Evolutionary conservation across 176 grass and related monocot species (phyloP), one percentile per base, ranked within the genome.

Genomic region (Carex kokanica): DNA sequence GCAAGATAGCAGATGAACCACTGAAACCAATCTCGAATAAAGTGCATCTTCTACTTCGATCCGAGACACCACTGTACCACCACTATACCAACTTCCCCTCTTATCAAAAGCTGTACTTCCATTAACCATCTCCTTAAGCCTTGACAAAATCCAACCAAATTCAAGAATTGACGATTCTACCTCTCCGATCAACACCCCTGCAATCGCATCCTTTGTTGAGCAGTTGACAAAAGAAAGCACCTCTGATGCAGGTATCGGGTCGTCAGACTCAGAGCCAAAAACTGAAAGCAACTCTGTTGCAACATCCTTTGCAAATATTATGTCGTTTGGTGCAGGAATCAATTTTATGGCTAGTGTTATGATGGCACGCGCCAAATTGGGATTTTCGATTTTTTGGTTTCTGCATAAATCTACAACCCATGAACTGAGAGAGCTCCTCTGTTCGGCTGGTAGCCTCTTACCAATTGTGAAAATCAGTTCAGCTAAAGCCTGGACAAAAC

Each of bases 81-180:
- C 85, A 86, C 81, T 86, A 38, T 86, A 84, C 60, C 83, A 45
- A 75, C 23, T 75, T 75, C 86, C 78, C 78, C 78, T 24, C 61
- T 82, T 65, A 82, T 80, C 83, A 56, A 86, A 60, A 32, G 51
- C 84, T 83, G 69, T 40, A 86, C 67, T 84, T 83, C 80, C 85
- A 66, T 58, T 90, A 86, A 89, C 83, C 59, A 89, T 83, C 83
- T 62, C 70, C 84, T 92, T 97, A 79, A 97, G 77, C 70, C 91
- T 92, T 77, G 83, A 74, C 78, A 91, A 23, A 72, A 81, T 59
- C 94, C 92, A 97, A 29, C 88, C 87, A 83, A 97, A 84, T 86
- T 97, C 92, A 85, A 81, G 51, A 85, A 97, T 64, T 82, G 90
- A 94, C 77, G 85, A 92, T 81, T 92, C 94, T 17, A 88, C 64